Conservation (phyloP, 2,329 filamentous ascomycete species). For the Ophiostoma angusticollis region DNA sequence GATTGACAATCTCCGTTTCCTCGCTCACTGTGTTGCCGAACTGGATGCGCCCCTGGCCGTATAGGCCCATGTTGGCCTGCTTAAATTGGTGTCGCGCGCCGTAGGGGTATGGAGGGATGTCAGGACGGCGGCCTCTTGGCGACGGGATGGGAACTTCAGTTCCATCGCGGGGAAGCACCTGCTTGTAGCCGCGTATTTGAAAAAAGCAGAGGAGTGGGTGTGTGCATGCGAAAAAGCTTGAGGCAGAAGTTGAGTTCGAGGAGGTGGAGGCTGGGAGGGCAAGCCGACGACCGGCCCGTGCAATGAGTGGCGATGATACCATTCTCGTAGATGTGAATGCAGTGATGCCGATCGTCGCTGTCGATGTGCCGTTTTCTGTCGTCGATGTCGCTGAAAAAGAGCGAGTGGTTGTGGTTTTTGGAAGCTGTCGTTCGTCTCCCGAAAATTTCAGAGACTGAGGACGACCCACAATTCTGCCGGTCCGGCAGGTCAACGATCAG, state of each 20-base stretch:
- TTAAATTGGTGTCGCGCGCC: constrained; percentile 60
- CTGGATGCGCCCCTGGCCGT: constrained; percentile 56
- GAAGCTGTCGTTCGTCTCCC: neutral
- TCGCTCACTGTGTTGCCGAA: constrained; percentile 67
- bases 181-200: constrained; percentile 18
- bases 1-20: constrained; percentile 40
- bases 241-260: constrained; percentile 5
- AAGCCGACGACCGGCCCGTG: constrained; percentile 5
- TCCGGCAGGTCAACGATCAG: neutral
- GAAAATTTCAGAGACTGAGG: constrained; percentile 7
- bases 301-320: constrained; percentile 2
- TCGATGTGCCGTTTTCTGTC: no score
- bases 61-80: constrained; percentile 65
- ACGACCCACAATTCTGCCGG: constrained; percentile 3
- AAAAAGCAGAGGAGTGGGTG: no score
- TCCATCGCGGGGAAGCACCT: constrained; percentile 14
- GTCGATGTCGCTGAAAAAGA: no score
- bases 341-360: no score
- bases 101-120: constrained; percentile 56
- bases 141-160: constrained; percentile 33
- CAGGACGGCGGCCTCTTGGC: constrained; percentile 27
- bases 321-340: neutral
- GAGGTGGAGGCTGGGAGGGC: constrained; percentile 17
- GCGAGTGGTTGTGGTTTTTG: no score
- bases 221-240: no score